Evolutionary conservation across 768 basidiomycete genomes (phyloP), one percentile per base, ranked within the genome.

Genomic region (Paxillus rubicundulus): DNA sequence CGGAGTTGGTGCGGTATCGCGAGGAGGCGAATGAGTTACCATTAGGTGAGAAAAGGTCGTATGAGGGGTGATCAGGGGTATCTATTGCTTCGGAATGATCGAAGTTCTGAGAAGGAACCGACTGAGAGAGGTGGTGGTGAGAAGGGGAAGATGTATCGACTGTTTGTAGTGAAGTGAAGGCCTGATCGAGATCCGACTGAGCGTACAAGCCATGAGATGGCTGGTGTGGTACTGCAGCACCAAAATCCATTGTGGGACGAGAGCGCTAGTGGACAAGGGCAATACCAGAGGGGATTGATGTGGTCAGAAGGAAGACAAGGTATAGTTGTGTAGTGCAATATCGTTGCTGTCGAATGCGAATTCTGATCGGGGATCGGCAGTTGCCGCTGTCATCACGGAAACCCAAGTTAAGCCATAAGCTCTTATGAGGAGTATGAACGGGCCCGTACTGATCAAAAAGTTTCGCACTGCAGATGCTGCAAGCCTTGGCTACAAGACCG

Each of bases 1-100:
- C 84, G 30, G 84, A 83, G 73, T 86, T 86, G 40, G 83, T 75
- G 54, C 85, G 82, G 71, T 88, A 88, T 61, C 86, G 82, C 53
- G 80, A 75, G 41, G 80, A 78, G 45, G 72, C 68, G 64, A 83
- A 82, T 7, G 80, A 71, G 56, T 59, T 45, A 37, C 70, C 65
- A 43, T 77, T 73, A 66, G 73, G 75, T 51, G 79, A 74, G 69
- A 87, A 88, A 46, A 89, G 68, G 66, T 86, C 82, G 70, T 87
- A 90, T 55, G 71, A 70, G 12, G 78, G 61, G 54, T 85, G 82
- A 60, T 87, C 85, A 45, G 75, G 56, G 57, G 74, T 70, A 59
- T 79, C 84, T 67, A 84, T 75, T 47, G 74, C 62, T 61, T 88
- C 86, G 40, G 72, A 41, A 64, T 80, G 74, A 62, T 80, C 79